These are phyloP conservation scores for Ogataea glucozyma DNA, from an alignment of 805 yeast genomes.

Conservation along the genomic window DNA sequence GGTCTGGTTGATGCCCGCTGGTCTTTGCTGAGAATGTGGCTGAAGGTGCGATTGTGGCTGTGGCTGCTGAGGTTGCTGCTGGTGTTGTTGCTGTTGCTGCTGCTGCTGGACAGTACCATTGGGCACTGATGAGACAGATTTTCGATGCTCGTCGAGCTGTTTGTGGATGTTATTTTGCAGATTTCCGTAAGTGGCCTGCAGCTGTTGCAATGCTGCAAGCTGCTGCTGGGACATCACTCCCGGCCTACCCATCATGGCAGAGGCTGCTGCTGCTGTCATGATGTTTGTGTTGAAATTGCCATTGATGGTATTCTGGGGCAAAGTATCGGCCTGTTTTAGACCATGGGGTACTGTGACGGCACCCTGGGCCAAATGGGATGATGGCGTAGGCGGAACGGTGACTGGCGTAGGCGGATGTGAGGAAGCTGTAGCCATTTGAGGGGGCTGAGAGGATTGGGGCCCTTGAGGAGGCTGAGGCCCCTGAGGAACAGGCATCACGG, in stretches of 20 bases:
- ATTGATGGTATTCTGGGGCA: slow-evolving; percentile 18
- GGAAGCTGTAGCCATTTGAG: background rate
- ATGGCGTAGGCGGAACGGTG: slow-evolving; percentile 25
- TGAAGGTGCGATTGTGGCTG: no score
- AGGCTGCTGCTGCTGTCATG: slow-evolving; percentile 30
- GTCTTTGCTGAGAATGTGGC: no score
- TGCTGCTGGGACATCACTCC: slow-evolving; percentile 30
- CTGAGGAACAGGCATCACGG: slow-evolving; percentile 10
- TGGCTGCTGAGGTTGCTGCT: background rate
- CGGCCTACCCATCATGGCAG: slow-evolving; percentile 29
- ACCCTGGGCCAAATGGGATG: background rate
- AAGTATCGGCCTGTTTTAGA: slow-evolving; percentile 2
- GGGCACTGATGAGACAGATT: slow-evolving; percentile 2
- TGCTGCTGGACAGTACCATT: background rate
- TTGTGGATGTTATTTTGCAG: slow-evolving; percentile 27
- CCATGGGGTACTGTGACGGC: background rate
- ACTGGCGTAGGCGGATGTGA: slow-evolving; percentile 24
- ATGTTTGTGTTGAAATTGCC: slow-evolving; percentile 19
- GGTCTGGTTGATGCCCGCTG: background rate
- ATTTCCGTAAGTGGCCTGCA: slow-evolving; percentile 34
- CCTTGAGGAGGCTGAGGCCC: background rate
- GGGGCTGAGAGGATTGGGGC: slow-evolving; percentile 2
- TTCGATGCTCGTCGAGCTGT: slow-evolving; percentile 25
- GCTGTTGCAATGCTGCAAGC: slow-evolving; percentile 28
- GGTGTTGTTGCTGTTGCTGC: slow-evolving; percentile 7